Conservation (phyloP, 2,329 filamentous ascomycete species). For the Colletotrichum lini region DNA sequence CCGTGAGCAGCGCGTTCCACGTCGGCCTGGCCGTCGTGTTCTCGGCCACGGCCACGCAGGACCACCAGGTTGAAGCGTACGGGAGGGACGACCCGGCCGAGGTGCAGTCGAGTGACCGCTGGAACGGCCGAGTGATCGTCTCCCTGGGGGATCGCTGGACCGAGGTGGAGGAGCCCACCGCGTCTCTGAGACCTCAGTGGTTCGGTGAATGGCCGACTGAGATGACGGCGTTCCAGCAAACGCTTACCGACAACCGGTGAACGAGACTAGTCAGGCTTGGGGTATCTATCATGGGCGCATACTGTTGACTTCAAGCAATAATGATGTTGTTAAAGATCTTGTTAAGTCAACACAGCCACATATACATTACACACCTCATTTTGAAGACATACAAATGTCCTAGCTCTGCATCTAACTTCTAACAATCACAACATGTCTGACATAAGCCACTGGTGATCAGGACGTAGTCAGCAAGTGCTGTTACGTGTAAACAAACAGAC, state of each 20-base stretch:
- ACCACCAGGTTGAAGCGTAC: conserved; percentile 51
- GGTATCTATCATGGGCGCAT: not conserved
- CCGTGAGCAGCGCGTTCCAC: conserved; percentile 51
- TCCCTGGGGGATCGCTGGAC: conserved; percentile 54
- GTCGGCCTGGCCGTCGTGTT: conserved; percentile 55
- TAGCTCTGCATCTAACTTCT: no score
- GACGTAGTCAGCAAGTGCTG: no score
- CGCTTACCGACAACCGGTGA: conserved; percentile 3
- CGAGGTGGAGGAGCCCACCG: conserved; percentile 51
- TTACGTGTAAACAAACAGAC: no score
- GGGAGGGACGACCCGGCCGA: conserved; percentile 50
- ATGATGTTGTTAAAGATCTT: no score
- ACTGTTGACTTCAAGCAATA: not conserved
- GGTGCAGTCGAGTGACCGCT: conserved; percentile 37
- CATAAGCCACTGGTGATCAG: no score
- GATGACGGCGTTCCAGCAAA: conserved; percentile 18
- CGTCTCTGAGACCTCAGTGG: conserved; percentile 48
- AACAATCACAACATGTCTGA: no score
- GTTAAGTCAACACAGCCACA: no score
- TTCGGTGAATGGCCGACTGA: conserved; percentile 50
- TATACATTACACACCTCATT: no score
- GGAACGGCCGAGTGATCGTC: conserved; percentile 54
- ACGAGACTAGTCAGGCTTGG: not conserved
- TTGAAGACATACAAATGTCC: no score
- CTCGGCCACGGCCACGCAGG: conserved; percentile 53